Evolutionary conservation across 192 early-diverging fungal genomes (phyloP).

Genomic region (Fimicolochytrium jonesii): DNA sequence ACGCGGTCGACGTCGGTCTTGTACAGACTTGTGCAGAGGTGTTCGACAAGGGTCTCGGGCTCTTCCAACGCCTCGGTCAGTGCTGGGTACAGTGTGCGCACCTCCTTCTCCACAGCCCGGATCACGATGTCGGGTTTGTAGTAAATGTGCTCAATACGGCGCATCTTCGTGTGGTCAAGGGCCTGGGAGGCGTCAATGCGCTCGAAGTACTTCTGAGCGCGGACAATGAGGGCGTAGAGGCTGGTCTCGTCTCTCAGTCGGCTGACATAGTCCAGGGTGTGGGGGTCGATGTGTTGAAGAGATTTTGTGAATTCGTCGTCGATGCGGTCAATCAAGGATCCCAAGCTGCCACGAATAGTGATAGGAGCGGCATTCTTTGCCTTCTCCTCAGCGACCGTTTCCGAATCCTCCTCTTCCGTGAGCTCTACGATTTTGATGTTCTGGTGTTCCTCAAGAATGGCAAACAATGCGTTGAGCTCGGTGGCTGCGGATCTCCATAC

Average conservation of each 20-base stretch:
- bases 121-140: conserved; percentile 94
- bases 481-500: conserved; percentile 69
- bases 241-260: conserved; percentile 86
- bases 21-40: conserved; percentile 88
- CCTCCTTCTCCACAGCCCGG: conserved; percentile 59
- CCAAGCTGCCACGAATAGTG: conserved; percentile 76
- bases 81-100: conserved; percentile 48
- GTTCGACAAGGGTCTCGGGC: conserved; percentile 65
- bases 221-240: conserved; percentile 83
- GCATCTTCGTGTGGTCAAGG: conserved; percentile 71
- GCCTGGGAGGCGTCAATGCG: conserved; percentile 46
- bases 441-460: conserved; percentile 70
- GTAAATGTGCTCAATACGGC: conserved; percentile 93
- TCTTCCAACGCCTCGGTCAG: conserved; percentile 26
- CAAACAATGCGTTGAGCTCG: conserved; percentile 74
- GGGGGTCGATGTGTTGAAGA: conserved; percentile 94
- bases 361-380: conserved; percentile 50
- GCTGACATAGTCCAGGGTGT: conserved; percentile 93
- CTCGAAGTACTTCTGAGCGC: conserved; percentile 85
- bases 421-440: conserved; percentile 67
- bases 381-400: conserved; percentile 46
- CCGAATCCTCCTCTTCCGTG: conserved; percentile 58
- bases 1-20: conserved; percentile 74
- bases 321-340: conserved; percentile 85
- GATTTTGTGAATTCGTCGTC: conserved; percentile 97